These are phyloP conservation scores for Plicaturopsis crispa DNA, from an alignment of 768 basidiomycete species.

Conservation along the genomic window DNA sequence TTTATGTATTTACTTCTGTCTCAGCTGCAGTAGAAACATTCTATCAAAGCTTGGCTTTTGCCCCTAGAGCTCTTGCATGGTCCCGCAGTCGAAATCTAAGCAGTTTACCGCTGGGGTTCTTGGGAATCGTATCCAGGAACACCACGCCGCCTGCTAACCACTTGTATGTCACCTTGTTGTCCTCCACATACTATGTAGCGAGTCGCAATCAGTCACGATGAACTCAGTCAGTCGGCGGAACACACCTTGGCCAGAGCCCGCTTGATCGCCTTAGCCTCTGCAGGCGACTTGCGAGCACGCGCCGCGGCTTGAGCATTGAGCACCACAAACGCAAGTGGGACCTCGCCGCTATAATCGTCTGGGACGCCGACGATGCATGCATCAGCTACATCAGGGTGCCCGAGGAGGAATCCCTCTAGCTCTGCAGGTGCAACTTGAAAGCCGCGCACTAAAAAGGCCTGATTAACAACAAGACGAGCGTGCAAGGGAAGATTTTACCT, in stretches of 20 bases:
- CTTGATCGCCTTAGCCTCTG: no score
- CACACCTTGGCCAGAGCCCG: no score
- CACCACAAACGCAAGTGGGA: slow-evolving; percentile 42
- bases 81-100: no score
- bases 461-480: not conserved
- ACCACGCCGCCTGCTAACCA: slow-evolving; percentile 53
- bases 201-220: no score
- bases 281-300: no score
- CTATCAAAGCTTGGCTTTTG: no score
- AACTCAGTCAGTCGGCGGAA: no score
- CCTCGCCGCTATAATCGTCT: slow-evolving; percentile 57
- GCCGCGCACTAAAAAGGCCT: no score
- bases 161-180: slow-evolving; percentile 54
- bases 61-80: no score
- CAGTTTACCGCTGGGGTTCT: slow-evolving; percentile 67
- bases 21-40: no score
- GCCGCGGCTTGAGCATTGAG: slow-evolving; percentile 22
- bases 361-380: slow-evolving; percentile 59
- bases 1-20: no score
- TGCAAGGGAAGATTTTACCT: not conserved
- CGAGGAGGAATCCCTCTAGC: slow-evolving; percentile 58
- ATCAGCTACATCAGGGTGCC: slow-evolving; percentile 51
- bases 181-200: slow-evolving; percentile 44
- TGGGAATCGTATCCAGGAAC: slow-evolving; percentile 55
- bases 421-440: slow-evolving; percentile 75